These are phyloP conservation scores for Marasmius tenuissimus DNA, from an alignment of 1,284 basidiomycete species.

Conservation along the genomic window DNA sequence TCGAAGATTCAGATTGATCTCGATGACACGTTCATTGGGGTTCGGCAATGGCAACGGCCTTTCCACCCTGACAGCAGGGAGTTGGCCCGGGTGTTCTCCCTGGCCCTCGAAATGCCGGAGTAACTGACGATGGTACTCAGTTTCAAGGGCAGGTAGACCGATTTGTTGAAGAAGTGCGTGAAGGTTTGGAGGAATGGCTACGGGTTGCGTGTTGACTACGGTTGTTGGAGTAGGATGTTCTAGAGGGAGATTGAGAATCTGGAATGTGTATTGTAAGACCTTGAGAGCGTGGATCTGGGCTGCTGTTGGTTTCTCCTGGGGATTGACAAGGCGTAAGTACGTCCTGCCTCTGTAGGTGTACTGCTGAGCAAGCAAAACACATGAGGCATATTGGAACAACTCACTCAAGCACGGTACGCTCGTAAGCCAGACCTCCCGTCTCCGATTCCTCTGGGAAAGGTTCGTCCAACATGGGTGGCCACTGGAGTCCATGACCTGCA, in stretches of 20 bases:
- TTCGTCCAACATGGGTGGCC: slow-evolving; percentile 64
- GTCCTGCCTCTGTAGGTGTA: slow-evolving; percentile 47
- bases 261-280: slow-evolving; percentile 71
- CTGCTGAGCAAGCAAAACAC: slow-evolving; percentile 8
- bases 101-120: slow-evolving; percentile 24
- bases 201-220: slow-evolving; percentile 23
- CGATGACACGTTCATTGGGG: slow-evolving; percentile 14
- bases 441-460: slow-evolving; percentile 43
- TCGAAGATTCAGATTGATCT: slow-evolving; percentile 46
- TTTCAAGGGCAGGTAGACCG: slow-evolving; percentile 52
- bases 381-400: slow-evolving; percentile 25
- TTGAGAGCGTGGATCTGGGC: slow-evolving; percentile 67
- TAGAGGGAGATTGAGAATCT: slow-evolving; percentile 36
- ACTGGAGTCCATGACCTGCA: slow-evolving; percentile 52
- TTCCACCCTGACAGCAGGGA: slow-evolving; percentile 19
- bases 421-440: slow-evolving; percentile 58
- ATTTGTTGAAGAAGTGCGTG: slow-evolving; percentile 63
- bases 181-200: slow-evolving; percentile 42
- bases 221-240: slow-evolving; percentile 23
- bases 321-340: slow-evolving; percentile 56
- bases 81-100: slow-evolving; percentile 28
- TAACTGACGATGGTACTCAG: slow-evolving; percentile 28
- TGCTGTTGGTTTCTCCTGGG: slow-evolving; percentile 52
- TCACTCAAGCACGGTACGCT: slow-evolving; percentile 56
- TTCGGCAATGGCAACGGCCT: background rate